phyloP scores from a whole-genome alignment of 2,329 filamentous ascomycete genomes.

The Epichloe glyceriae region DNA sequence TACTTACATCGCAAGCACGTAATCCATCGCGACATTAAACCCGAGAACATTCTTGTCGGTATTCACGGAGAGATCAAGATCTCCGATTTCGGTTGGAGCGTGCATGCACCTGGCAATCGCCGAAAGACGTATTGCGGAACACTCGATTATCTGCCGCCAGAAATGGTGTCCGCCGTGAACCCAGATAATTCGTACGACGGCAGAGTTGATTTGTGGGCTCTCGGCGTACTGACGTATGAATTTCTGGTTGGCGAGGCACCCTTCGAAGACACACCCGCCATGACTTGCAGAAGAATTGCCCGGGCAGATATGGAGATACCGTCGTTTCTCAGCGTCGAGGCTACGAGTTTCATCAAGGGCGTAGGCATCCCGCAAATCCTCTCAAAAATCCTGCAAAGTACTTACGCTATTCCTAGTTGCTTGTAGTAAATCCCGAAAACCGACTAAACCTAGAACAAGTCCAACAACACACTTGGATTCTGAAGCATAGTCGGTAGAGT shows the following conservation, averaged over 20 bases:
- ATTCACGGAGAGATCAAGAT: conserved; percentile 98
- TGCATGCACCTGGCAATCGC: conserved; percentile 90
- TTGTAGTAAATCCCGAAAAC: no score
- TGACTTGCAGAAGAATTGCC: conserved; percentile 85
- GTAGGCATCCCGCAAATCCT: conserved; percentile 27
- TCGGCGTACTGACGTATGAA: conserved; percentile 92
- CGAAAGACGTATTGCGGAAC: conserved; percentile 95
- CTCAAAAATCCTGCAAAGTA: no score
- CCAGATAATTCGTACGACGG: conserved; percentile 57
- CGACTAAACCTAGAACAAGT: no score
- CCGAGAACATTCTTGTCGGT: conserved; percentile 35
- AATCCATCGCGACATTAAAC: conserved; percentile 21
- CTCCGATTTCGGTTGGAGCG: conserved; percentile 96
- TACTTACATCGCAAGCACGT: conserved; percentile 20
- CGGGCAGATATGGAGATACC: conserved; percentile 88
- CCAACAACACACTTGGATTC: no score
- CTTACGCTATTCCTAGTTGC: no score
- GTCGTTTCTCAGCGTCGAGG: conserved; percentile 79
- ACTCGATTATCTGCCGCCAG: conserved; percentile 93
- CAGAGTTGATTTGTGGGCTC: conserved; percentile 92
- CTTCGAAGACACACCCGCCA: conserved; percentile 88
- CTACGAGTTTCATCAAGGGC: conserved; percentile 81
- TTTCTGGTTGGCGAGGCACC: conserved; percentile 93
- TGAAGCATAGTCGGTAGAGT: no score
- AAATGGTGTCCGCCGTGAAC: conserved; percentile 86